Conservation (phyloP, 2,329 filamentous ascomycete genomes). For the Zasmidium angulare region DNA sequence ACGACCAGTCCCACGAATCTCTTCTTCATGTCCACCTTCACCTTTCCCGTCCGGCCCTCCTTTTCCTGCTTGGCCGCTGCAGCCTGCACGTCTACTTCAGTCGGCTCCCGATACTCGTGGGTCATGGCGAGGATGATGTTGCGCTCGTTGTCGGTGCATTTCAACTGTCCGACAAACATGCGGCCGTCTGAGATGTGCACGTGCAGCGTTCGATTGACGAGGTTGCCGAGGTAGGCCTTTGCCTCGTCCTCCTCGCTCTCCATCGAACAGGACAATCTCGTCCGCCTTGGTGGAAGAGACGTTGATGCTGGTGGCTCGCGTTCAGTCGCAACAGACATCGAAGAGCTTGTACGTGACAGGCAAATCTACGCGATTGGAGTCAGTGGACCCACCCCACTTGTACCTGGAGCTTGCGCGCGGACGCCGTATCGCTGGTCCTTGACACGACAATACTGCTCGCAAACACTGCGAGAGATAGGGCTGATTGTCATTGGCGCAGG, state of each 20-base stretch:
- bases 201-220: slow-evolving; percentile 65
- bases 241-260: slow-evolving; percentile 18
- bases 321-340: not conserved
- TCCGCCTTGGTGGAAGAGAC: not conserved
- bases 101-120: slow-evolving; percentile 82
- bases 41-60: slow-evolving; percentile 32
- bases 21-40: slow-evolving; percentile 73
- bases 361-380: too few species aligned
- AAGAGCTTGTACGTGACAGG: not conserved
- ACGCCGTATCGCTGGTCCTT: not conserved
- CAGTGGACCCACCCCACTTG: too few species aligned
- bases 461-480: not conserved
- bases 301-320: not conserved
- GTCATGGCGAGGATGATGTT: slow-evolving; percentile 81
- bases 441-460: not conserved
- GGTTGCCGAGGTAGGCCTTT: slow-evolving; percentile 30
- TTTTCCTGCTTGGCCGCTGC: slow-evolving; percentile 35
- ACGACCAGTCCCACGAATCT: slow-evolving; percentile 88
- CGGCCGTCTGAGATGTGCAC: slow-evolving; percentile 79
- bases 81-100: slow-evolving; percentile 43
- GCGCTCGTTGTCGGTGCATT: slow-evolving; percentile 87
- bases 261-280: not conserved
- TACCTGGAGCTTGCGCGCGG: too few species aligned
- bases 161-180: slow-evolving; percentile 86
- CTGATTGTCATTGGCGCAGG: not conserved